phyloP scores from a whole-genome alignment of 192 early-diverging fungal genomes.

The Coemansia sp. region DNA sequence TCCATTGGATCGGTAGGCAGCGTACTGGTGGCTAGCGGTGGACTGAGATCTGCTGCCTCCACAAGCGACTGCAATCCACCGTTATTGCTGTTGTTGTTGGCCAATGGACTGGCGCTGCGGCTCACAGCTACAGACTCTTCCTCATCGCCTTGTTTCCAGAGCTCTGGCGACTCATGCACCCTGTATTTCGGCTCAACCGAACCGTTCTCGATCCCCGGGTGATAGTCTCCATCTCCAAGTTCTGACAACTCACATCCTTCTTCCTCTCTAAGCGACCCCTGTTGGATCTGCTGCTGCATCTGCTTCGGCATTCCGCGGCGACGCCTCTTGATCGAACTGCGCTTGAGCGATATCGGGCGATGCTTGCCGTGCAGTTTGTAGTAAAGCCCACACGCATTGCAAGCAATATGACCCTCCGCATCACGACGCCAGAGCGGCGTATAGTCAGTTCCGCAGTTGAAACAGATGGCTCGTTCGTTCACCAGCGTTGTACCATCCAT shows the following conservation, averaged over 20 bases:
- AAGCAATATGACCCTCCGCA: conserved; percentile 70
- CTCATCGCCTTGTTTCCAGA: background rate
- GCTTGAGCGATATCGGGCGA: conserved; percentile 78
- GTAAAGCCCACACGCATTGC: conserved; percentile 95
- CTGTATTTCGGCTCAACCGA: background rate
- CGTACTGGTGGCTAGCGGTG: conserved; percentile 32
- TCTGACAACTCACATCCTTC: background rate
- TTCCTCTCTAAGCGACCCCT: background rate
- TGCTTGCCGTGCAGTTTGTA: conserved; percentile 79
- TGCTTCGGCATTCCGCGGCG: conserved; percentile 55
- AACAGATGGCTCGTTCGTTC: conserved; percentile 52
- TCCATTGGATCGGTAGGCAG: conserved; percentile 19
- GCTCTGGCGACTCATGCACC: background rate
- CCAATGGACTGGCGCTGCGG: conserved; percentile 16
- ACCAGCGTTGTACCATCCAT: background rate
- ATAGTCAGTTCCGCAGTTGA: conserved; percentile 72
- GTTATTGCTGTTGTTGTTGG: no score
- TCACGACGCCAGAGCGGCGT: conserved; percentile 83
- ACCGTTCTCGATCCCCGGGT: no score
- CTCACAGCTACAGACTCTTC: conserved; percentile 15
- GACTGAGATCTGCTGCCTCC: conserved; percentile 22
- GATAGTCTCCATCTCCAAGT: no score
- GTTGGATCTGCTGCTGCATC: background rate
- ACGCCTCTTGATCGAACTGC: conserved; percentile 71
- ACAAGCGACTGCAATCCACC: conserved; percentile 28